A percentile compares a stretch with the other conserved stretches of the same genome.
Conservation (phyloP, 495 filamentous ascomycete genomes). For the Cryomyces minteri region DNA sequence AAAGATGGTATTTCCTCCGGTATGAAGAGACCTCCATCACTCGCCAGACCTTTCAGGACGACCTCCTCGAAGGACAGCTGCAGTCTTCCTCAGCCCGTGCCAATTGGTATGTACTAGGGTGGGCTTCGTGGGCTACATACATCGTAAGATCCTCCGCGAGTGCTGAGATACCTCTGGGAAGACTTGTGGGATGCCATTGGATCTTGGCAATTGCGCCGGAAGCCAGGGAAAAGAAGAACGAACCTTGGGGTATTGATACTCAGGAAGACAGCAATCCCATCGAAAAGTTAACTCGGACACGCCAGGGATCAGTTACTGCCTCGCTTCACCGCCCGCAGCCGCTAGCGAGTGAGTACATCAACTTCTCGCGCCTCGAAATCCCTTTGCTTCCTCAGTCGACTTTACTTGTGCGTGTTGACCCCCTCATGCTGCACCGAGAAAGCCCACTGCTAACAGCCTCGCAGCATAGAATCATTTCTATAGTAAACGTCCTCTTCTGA, state of each 20-base stretch:
- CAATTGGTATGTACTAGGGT: background rate
- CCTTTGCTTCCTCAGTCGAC: no score
- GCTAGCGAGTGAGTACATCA: no score
- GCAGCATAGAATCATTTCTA: slow-evolving; percentile 31
- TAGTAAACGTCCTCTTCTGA: slow-evolving; percentile 33
- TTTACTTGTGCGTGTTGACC: no score
- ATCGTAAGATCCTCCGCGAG: slow-evolving; percentile 60
- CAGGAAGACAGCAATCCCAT: no score
- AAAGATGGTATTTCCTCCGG: slow-evolving; percentile 62
- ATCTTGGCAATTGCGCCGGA: background rate
- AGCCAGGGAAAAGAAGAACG: no score
- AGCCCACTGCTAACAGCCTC: background rate
- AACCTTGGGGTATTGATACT: no score
- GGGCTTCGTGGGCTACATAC: slow-evolving; percentile 26
- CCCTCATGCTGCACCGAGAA: no score
- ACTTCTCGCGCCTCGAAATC: no score
- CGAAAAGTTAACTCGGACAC: no score
- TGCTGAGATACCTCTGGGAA: slow-evolving; percentile 68
- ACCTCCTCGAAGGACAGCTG: slow-evolving; percentile 83
- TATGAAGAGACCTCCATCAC: slow-evolving; percentile 79
- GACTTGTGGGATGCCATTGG: slow-evolving; percentile 28
- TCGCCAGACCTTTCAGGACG: slow-evolving; percentile 77
- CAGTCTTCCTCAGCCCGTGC: background rate
- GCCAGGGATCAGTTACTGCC: no score
- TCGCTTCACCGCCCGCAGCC: no score